Base-by-base conservation (phyloP, 331 rosid species). In the Pyracantha coccinea region DNA sequence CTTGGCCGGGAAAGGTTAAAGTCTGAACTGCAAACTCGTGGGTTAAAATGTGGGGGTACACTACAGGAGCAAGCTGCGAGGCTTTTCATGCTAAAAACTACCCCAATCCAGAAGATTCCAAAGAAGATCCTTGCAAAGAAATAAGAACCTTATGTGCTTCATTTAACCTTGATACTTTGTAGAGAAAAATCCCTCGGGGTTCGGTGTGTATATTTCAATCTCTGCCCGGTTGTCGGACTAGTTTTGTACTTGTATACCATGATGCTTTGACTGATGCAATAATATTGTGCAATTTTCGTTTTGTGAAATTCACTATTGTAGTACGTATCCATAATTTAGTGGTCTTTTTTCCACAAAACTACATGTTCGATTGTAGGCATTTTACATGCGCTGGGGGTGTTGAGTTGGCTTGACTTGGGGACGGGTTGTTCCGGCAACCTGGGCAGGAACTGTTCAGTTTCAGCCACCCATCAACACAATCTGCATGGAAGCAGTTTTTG, bases 21-120 rank as follows among this genome's bases (percentile, higher is more conserved):
- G 82, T 65, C 81, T 14, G 99, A 92, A 80, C 83, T 95, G 78
- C 97, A 90, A 83, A 83, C 81, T 1, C 82, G 66, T 7, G 99
- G 99, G 11, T 79, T 95, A 45, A 95, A 95, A 85, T 92, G 97
- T 50, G 99, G 99, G 38, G 99, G 99, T 44, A 86, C 97, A 21
- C 72, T 92, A 80, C 86, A 86, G 70, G 97, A 92, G 86, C 97
- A 97, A 17, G 97, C 97, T 53, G 91, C 91, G n/a, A 87, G 99
- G 85, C 96, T 95, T 75, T 95, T 90, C 84, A 84, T 95, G 68
- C 83, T 95, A 38, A 95, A 95, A 79, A 83, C 91, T 5, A 90
- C 91, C 7, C 89, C 97, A 1, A 69, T 89, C 81, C 90, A 90
- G 35, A 86, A 92, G 79, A 78, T 92, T 83, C 97, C 97, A 3